Conservation (phyloP, 2,329 filamentous ascomycete species). For the Ciborinia camelliae region DNA sequence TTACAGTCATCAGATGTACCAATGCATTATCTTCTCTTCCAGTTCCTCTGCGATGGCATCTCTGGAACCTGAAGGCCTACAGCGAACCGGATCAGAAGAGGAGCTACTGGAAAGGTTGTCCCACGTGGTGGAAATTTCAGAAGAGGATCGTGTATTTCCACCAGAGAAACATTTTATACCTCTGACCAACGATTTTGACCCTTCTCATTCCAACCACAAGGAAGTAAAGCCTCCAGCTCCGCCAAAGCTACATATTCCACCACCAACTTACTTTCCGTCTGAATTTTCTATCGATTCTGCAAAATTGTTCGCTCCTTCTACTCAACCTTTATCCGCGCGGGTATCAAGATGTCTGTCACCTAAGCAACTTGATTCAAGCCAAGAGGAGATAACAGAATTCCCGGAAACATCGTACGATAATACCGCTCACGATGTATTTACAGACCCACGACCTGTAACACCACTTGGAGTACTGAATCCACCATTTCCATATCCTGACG, state of each 20-base stretch:
- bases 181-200: not conserved
- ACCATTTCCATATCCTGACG: not conserved
- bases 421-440: conserved; percentile 1
- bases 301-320: conserved; percentile 10
- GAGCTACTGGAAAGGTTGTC: conserved; percentile 10
- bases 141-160: not conserved
- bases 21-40: not conserved
- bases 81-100: conserved; percentile 5
- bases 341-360: not conserved
- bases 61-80: not conserved
- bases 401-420: not conserved
- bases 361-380: not conserved
- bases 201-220: not conserved
- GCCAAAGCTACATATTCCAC: not conserved
- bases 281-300: not conserved
- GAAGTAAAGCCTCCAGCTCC: not conserved
- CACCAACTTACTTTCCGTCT: conserved; percentile 3
- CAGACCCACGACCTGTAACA: not conserved
- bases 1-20: not conserved
- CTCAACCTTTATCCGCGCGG: not conserved
- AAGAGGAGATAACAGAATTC: not conserved
- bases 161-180: not conserved
- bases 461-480: conserved; percentile 5
- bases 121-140: conserved; percentile 1
- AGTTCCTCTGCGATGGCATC: not conserved